Conservation (phyloP, 176 grass and related monocot species). For the Cocos nucifera region DNA sequence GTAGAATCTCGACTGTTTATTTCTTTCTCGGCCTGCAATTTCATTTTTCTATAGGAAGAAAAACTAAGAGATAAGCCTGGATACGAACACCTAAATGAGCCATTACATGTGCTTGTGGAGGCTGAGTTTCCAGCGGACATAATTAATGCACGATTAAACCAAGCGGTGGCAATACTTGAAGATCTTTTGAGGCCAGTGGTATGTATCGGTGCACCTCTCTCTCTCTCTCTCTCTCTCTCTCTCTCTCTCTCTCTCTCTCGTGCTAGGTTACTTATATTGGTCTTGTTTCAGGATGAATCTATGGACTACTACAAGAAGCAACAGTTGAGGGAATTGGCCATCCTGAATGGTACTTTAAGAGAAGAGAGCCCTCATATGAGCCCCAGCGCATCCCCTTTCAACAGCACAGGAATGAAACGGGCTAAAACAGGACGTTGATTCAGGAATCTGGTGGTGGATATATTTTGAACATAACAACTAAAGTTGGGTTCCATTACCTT, state of each 20-base stretch:
- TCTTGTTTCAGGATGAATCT: slow-evolving; percentile 11
- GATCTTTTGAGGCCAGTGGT: slow-evolving; percentile 16
- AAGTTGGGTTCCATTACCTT: no score
- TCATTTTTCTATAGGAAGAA: not conserved
- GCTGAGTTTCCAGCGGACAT: slow-evolving; percentile 10
- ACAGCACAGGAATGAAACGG: slow-evolving; percentile 16
- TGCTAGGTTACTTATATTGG: no score
- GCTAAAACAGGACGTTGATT: slow-evolving; percentile 10
- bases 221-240: no score
- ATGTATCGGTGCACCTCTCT: not conserved
- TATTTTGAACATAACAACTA: no score
- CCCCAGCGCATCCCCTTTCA: slow-evolving; percentile 11
- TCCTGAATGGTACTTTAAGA: slow-evolving; percentile 8
- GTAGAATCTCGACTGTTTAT: no score
- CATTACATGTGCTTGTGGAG: slow-evolving; percentile 13
- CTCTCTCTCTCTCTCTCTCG: no score
- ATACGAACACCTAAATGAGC: slow-evolving; percentile 15
- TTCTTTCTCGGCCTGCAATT: slow-evolving; percentile 6
- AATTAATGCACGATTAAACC: slow-evolving; percentile 5
- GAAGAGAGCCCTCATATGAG: slow-evolving; percentile 20
- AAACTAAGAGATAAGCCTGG: slow-evolving; percentile 16
- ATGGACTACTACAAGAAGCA: slow-evolving; percentile 23
- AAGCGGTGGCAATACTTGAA: slow-evolving; percentile 13
- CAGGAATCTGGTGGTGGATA: not conserved
- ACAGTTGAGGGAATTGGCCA: slow-evolving; percentile 11